A percentile compares a stretch with the other conserved stretches of the same genome.
These are phyloP conservation scores for Penicillium sp. DNA, from an alignment of 2,329 filamentous ascomycete genomes.

Conservation along the genomic window DNA sequence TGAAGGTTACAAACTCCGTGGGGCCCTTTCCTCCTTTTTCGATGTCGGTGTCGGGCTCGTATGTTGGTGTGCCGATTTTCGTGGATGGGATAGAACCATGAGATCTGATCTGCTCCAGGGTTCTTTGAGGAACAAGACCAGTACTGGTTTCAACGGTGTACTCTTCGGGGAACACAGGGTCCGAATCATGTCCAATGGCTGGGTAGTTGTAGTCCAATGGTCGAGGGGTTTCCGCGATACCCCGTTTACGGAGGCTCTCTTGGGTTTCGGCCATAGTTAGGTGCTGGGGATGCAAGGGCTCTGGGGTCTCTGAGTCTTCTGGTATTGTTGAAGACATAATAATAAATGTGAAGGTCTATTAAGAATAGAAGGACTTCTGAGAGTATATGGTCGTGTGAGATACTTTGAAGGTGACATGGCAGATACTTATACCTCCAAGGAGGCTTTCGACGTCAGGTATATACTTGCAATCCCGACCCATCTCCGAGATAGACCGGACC, in stretches of 20 bases:
- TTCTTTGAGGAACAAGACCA: conserved; percentile 20
- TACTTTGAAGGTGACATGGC: neutral
- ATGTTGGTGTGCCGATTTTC: neutral
- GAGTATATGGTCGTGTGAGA: neutral
- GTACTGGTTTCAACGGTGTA: conserved; percentile 23
- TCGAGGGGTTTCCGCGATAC: conserved; percentile 23
- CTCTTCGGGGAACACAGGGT: conserved; percentile 25
- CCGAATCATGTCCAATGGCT: conserved; percentile 20
- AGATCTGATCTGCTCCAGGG: conserved; percentile 20
- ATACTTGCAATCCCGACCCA: conserved; percentile 13
- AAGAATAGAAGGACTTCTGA: neutral
- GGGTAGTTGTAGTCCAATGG: conserved; percentile 33
- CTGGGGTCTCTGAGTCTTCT: neutral
- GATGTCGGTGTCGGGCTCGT: conserved; percentile 17
- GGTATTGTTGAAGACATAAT: conserved; percentile 14
- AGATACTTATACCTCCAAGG: conserved; percentile 13
- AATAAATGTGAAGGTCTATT: neutral
- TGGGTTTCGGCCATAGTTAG: conserved; percentile 18
- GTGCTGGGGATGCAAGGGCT: neutral
- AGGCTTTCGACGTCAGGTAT: neutral
- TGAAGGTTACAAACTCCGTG: conserved; percentile 58
- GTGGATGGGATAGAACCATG: conserved; percentile 11
- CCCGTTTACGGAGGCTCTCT: conserved; percentile 23
- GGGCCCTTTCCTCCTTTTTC: conserved; percentile 27
- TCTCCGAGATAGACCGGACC: conserved; percentile 17